Conservation (phyloP, 140 eudicot species). For the Bidens hawaiensis region DNA sequence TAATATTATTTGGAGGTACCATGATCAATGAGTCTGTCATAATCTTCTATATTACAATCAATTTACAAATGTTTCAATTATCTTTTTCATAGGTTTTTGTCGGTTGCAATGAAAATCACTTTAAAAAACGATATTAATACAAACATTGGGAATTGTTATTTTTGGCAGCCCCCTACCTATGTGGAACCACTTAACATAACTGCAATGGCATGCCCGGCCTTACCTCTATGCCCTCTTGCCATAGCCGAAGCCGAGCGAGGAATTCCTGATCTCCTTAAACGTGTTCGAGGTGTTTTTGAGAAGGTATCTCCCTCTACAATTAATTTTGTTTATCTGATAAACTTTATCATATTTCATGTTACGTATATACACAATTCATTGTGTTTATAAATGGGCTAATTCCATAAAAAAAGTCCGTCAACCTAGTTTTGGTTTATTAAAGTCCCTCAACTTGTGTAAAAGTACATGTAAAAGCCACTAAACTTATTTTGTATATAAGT, state of each 20-base stretch:
- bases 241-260: conserved; percentile 98
- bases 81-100: not conserved
- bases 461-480: not conserved
- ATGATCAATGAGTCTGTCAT: not conserved
- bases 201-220: conserved; percentile 99
- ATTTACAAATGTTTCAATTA: not conserved
- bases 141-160: not conserved
- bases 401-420: not conserved
- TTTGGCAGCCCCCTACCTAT: conserved; percentile 69
- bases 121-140: conserved; percentile 9
- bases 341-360: no score
- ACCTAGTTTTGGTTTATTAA: not conserved
- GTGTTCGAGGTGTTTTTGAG: conserved; percentile 79
- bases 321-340: not conserved
- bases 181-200: conserved; percentile 93
- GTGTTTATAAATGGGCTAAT: not conserved
- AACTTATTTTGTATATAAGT: not conserved
- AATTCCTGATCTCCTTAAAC: conserved; percentile 77
- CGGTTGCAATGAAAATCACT: no score
- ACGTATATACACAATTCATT: not conserved
- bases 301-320: conserved; percentile 48
- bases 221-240: conserved; percentile 96
- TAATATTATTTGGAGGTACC: no score
- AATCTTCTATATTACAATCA: not conserved
- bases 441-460: not conserved